A percentile compares a stretch with the other conserved stretches of the same genome.
phyloP scores from a whole-genome alignment of 2,329 filamentous ascomycete species.

The Tolypocladium tundrense region DNA sequence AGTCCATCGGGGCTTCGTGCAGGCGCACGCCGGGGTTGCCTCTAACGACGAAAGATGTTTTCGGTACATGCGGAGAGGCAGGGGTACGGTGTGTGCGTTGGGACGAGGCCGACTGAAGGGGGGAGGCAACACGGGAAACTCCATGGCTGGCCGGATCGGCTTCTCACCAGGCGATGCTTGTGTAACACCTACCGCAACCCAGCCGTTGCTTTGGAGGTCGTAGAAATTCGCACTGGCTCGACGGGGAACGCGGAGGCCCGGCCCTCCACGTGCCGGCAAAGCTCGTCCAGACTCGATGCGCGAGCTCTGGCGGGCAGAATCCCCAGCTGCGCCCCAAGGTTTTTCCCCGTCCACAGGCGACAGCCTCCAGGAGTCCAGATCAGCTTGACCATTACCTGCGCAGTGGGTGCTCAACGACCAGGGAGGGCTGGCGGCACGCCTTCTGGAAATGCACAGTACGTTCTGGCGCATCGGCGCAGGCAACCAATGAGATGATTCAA shows the following conservation, averaged over 20 bases:
- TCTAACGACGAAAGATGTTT: not conserved
- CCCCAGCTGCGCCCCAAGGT: not conserved
- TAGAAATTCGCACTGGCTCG: not conserved
- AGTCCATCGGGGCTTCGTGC: no score
- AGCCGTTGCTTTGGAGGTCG: not conserved
- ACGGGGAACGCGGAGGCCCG: not conserved
- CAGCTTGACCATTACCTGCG: not conserved
- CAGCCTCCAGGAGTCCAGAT: not conserved
- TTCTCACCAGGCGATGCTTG: slow-evolving; percentile 1
- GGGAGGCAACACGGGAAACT: not conserved
- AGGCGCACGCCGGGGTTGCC: not conserved
- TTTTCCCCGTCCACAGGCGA: not conserved
- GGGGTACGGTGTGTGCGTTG: not conserved
- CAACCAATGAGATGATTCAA: not conserved
- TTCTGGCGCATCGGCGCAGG: not conserved
- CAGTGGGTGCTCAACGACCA: not conserved
- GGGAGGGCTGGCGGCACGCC: not conserved
- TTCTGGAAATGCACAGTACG: not conserved
- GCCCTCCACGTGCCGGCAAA: not conserved
- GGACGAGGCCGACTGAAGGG: not conserved
- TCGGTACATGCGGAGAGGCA: not conserved
- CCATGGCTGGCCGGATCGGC: not conserved
- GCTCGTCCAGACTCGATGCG: not conserved
- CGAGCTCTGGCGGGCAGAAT: not conserved
- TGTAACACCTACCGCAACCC: slow-evolving; percentile 6